A percentile compares a stretch with the other conserved stretches of the same genome.
Evolutionary conservation across 192 early-diverging fungal species (phyloP).

Genomic region (Cladochytrium replicatum): DNA sequence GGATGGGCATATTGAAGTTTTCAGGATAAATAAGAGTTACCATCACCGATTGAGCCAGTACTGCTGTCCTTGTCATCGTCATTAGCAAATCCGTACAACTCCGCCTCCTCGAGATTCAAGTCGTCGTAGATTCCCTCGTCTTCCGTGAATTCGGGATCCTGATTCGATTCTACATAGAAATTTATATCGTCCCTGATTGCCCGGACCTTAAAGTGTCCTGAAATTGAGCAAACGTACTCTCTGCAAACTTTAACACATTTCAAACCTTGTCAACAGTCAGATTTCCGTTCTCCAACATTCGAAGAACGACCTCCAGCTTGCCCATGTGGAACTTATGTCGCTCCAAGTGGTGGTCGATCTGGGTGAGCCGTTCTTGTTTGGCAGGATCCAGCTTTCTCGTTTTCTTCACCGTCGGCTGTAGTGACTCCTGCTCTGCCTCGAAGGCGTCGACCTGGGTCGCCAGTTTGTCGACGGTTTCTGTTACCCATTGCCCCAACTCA

Average conservation of each 20-base stretch:
- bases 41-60: slow-evolving; percentile 1
- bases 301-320: slow-evolving; percentile 83
- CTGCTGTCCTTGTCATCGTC: slow-evolving; percentile 50
- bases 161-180: slow-evolving; percentile 87
- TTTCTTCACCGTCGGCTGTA: slow-evolving; percentile 50
- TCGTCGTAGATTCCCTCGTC: slow-evolving; percentile 91
- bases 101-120: slow-evolving; percentile 83
- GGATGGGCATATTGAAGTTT: neutral
- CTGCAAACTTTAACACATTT: too few relatives aligned
- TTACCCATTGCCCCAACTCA: slow-evolving; percentile 77
- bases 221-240: too few relatives aligned
- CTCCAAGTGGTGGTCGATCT: slow-evolving; percentile 69
- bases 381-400: slow-evolving; percentile 71
- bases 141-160: slow-evolving; percentile 88
- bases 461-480: slow-evolving; percentile 71
- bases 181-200: slow-evolving; percentile 80
- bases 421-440: slow-evolving; percentile 80
- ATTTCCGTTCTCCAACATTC: slow-evolving; percentile 87
- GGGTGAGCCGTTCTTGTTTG: slow-evolving; percentile 62
- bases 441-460: slow-evolving; percentile 84
- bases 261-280: slow-evolving; percentile 73
- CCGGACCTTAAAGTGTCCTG: too few relatives aligned
- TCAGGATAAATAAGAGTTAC: slow-evolving; percentile 13
- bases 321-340: slow-evolving; percentile 86
- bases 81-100: slow-evolving; percentile 65